Evolutionary conservation across 1,284 basidiomycete species (phyloP).

Genomic region (Ustilago esculenta): DNA sequence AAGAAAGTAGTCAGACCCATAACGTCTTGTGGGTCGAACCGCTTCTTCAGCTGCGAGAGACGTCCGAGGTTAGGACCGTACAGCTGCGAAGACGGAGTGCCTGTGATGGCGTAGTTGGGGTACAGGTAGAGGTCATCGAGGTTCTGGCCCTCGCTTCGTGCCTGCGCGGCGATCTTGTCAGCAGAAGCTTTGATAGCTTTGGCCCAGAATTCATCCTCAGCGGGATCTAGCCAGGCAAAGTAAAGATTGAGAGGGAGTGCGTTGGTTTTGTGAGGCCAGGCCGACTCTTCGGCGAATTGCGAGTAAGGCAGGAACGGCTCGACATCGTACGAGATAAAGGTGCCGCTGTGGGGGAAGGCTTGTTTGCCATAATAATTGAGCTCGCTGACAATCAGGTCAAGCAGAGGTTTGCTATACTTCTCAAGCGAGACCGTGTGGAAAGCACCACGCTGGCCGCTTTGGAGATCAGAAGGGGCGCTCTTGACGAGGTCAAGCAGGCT

Average conservation of each 20-base stretch:
- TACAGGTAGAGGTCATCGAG: constrained; percentile 48
- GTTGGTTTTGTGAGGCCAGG: constrained; percentile 47
- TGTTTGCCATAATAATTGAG: constrained; percentile 34
- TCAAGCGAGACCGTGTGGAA: constrained; percentile 54
- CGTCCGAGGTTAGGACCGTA: constrained; percentile 46
- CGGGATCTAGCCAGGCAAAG: constrained; percentile 51
- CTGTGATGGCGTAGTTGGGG: constrained; percentile 55
- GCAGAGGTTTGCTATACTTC: constrained; percentile 38
- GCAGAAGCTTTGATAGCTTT: constrained; percentile 39
- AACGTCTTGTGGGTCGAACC: constrained; percentile 48
- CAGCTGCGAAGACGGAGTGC: constrained; percentile 28
- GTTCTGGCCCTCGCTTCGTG: constrained; percentile 50
- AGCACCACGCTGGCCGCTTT: constrained; percentile 38
- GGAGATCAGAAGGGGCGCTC: constrained; percentile 32
- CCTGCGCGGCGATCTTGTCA: constrained; percentile 33
- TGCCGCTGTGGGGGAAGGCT: constrained; percentile 24
- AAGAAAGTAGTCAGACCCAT: constrained; percentile 58
- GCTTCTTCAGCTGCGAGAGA: constrained; percentile 30
- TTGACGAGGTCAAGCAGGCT: constrained; percentile 38
- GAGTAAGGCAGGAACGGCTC: constrained; percentile 55
- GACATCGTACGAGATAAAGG: constrained; percentile 56
- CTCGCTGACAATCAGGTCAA: constrained; percentile 50
- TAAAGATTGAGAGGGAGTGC: constrained; percentile 58
- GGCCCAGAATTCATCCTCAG: constrained; percentile 47
- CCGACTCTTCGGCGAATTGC: constrained; percentile 32